phyloP scores from a whole-genome alignment of 495 filamentous ascomycete genomes.

The Amphirosellinia nigrospora region DNA sequence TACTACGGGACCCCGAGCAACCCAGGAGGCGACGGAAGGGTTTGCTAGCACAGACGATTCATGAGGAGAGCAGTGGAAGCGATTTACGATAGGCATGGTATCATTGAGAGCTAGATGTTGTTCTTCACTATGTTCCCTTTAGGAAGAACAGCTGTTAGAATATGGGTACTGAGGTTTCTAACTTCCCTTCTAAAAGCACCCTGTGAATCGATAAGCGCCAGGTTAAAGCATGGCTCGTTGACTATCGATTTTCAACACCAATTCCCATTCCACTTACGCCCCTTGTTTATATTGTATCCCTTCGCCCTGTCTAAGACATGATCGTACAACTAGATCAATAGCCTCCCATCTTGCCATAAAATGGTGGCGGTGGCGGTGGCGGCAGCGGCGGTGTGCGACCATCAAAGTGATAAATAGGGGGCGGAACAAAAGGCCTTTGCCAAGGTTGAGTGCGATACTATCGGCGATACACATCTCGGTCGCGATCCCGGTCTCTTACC shows the following conservation, averaged over 20 bases:
- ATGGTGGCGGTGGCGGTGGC: not conserved
- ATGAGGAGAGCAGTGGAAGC: constrained; percentile 66
- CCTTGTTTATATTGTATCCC: constrained; percentile 4
- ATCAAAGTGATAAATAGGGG: not conserved
- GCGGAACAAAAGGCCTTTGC: not conserved
- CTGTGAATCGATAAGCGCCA: not conserved
- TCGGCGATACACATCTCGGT: constrained; percentile 51
- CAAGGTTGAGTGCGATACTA: constrained; percentile 29
- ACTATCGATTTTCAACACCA: constrained; percentile 21
- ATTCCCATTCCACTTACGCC: constrained; percentile 15
- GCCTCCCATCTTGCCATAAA: not conserved
- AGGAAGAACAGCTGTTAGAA: not conserved
- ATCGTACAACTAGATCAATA: constrained; percentile 19
- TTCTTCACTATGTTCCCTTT: not conserved
- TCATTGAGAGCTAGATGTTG: not conserved
- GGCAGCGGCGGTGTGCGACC: not conserved
- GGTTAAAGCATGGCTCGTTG: not conserved
- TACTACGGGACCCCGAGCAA: constrained; percentile 36
- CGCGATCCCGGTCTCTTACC: constrained; percentile 53
- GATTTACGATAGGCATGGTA: constrained; percentile 30
- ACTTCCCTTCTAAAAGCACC: not conserved
- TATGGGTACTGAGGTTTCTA: not conserved
- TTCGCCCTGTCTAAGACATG: not conserved
- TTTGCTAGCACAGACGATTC: constrained; percentile 63
- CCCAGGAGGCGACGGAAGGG: constrained; percentile 43